Conservation (phyloP, 306 rosid species). For the Quercus gilva region DNA sequence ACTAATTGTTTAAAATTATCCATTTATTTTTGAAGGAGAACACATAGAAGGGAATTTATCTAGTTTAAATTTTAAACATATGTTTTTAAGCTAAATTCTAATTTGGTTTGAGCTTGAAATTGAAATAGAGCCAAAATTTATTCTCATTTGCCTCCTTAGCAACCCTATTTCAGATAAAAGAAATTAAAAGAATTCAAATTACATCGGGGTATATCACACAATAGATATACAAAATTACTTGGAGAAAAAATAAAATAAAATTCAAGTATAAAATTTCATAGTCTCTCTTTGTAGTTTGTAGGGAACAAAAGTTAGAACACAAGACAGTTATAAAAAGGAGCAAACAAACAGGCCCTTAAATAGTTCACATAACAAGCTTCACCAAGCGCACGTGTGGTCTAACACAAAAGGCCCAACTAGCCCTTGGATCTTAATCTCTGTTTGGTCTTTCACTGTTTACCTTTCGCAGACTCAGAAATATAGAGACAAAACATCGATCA, state of each 20-base stretch:
- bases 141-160: no score
- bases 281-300: no score
- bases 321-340: neutral
- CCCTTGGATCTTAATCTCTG: slow-evolving; percentile 19
- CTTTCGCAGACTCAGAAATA: neutral
- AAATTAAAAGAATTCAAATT: neutral
- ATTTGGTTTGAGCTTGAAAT: neutral
- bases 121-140: neutral
- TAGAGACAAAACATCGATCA: neutral
- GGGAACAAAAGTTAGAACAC: no score
- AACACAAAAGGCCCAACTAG: neutral
- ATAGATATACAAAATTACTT: neutral
- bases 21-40: no score
- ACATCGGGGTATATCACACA: neutral
- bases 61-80: neutral
- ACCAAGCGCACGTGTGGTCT: slow-evolving; percentile 22
- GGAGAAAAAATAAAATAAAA: neutral
- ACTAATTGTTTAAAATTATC: no score
- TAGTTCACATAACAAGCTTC: neutral
- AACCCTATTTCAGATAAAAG: no score
- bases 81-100: neutral
- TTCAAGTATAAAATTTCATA: neutral
- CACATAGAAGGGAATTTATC: no score
- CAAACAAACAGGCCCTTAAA: slow-evolving; percentile 2
- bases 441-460: slow-evolving; percentile 7